Evolutionary conservation across 208 protist species (phyloP).

Genomic region (Trypanosoma melophagium): DNA sequence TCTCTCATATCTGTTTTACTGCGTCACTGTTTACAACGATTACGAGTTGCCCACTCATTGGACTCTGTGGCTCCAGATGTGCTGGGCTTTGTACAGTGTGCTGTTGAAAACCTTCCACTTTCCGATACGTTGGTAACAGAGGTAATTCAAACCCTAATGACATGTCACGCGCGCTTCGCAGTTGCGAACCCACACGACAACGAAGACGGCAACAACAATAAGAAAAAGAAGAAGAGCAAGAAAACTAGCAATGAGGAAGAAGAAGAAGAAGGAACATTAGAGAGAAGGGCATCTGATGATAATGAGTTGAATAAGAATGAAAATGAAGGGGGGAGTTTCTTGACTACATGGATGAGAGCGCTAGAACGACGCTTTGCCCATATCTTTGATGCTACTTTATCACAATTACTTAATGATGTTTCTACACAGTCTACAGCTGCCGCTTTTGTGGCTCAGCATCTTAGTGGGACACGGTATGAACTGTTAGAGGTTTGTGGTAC

Average conservation of each 20-base stretch:
- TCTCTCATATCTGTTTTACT: slow-evolving; percentile 33
- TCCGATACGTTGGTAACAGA: slow-evolving; percentile 37
- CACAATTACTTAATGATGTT: slow-evolving; percentile 44
- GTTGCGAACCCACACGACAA: neutral
- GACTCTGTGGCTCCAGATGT: slow-evolving; percentile 64
- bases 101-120: slow-evolving; percentile 69
- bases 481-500: slow-evolving; percentile 48
- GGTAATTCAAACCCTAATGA: slow-evolving; percentile 48
- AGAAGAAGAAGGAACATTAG: slow-evolving; percentile 11
- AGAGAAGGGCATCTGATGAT: neutral
- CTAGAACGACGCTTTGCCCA: slow-evolving; percentile 69
- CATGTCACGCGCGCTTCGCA: neutral
- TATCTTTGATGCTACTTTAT: slow-evolving; percentile 70
- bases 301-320: neutral
- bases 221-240: slow-evolving; percentile 7
- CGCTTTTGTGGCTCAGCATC: slow-evolving; percentile 68
- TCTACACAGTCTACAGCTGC: slow-evolving; percentile 32
- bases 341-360: slow-evolving; percentile 40
- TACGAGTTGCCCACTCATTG: slow-evolving; percentile 45
- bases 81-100: slow-evolving; percentile 55
- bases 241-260: slow-evolving; percentile 6
- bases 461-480: slow-evolving; percentile 73
- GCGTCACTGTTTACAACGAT: slow-evolving; percentile 38
- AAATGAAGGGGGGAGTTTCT: slow-evolving; percentile 9
- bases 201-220: neutral